Evolutionary conservation across 1,284 basidiomycete species (phyloP).

Genomic region (Rhodotorula sp.): DNA sequence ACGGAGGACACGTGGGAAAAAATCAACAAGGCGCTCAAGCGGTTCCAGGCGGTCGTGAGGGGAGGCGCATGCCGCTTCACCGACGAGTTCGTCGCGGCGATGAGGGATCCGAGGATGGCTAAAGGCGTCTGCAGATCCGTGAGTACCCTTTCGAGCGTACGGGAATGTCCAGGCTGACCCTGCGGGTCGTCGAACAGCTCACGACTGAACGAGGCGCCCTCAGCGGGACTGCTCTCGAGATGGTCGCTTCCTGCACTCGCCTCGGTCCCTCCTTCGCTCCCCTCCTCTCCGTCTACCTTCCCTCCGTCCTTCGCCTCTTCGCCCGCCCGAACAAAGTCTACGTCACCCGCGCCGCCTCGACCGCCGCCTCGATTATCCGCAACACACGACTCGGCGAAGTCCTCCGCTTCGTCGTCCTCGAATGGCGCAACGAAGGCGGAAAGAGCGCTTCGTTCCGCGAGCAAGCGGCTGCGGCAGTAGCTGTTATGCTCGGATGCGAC

Average conservation of each 20-base stretch:
- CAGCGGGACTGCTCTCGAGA: constrained; percentile 67
- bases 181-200: constrained; percentile 43
- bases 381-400: constrained; percentile 67
- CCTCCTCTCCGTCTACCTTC: constrained; percentile 66
- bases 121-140: constrained; percentile 62
- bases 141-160: constrained; percentile 15
- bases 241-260: constrained; percentile 60
- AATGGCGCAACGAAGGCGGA: constrained; percentile 55
- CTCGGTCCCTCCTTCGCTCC: constrained; percentile 66
- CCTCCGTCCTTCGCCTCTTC: constrained; percentile 65
- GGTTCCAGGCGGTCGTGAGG: constrained; percentile 59
- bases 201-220: constrained; percentile 73
- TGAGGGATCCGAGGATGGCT: constrained; percentile 57
- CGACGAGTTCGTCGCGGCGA: constrained; percentile 56
- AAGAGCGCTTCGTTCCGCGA: constrained; percentile 66
- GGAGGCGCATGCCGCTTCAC: constrained; percentile 58
- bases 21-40: constrained; percentile 60
- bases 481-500: constrained; percentile 39
- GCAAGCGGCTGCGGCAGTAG: constrained; percentile 61
- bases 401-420: constrained; percentile 61
- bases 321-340: constrained; percentile 78
- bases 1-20: constrained; percentile 79
- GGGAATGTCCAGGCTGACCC: not conserved
- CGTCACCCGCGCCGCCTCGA: constrained; percentile 61
- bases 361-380: constrained; percentile 63